Conservation (phyloP, 495 filamentous ascomycete species). For the Podospora appendiculata region DNA sequence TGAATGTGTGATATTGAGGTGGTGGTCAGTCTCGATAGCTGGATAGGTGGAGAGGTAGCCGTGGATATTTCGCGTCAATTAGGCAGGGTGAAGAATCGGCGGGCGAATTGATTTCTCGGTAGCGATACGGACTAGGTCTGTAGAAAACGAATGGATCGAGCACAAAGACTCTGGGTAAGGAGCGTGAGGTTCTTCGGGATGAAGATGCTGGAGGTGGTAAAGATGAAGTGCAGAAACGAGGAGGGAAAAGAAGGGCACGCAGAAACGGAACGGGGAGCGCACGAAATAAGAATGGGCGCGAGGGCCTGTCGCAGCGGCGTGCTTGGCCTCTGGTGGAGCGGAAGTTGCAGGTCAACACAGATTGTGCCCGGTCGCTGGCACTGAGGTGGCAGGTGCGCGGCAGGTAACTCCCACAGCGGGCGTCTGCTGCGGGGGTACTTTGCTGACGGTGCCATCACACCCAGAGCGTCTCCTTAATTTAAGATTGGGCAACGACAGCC, state of each 20-base stretch:
- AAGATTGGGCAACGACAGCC: constrained; percentile 3
- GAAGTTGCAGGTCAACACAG: not conserved
- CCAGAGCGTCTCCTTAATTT: constrained; percentile 25
- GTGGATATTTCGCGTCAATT: too few species aligned
- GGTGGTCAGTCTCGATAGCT: not conserved
- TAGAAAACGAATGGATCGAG: constrained; percentile 27
- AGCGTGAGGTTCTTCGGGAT: constrained; percentile 16
- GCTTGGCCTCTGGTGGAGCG: not conserved
- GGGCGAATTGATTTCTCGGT: not conserved
- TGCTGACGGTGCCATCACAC: constrained; percentile 1
- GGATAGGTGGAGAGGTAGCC: not conserved
- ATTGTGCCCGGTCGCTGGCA: not conserved
- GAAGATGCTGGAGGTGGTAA: constrained; percentile 4
- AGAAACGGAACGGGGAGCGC: constrained; percentile 5
- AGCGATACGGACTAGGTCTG: constrained; percentile 6
- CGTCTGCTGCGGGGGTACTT: constrained; percentile 10
- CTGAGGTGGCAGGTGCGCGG: not conserved
- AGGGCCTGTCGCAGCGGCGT: not conserved
- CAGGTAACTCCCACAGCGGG: constrained; percentile 10
- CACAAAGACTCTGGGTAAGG: constrained; percentile 21
- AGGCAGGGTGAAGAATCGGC: not conserved
- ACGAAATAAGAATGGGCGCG: constrained; percentile 10
- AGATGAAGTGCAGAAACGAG: not conserved
- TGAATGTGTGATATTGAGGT: constrained; percentile 7
- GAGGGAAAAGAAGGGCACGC: constrained; percentile 11